Conservation (phyloP, 2,329 filamentous ascomycete species). For the Helminthosporium solani region DNA sequence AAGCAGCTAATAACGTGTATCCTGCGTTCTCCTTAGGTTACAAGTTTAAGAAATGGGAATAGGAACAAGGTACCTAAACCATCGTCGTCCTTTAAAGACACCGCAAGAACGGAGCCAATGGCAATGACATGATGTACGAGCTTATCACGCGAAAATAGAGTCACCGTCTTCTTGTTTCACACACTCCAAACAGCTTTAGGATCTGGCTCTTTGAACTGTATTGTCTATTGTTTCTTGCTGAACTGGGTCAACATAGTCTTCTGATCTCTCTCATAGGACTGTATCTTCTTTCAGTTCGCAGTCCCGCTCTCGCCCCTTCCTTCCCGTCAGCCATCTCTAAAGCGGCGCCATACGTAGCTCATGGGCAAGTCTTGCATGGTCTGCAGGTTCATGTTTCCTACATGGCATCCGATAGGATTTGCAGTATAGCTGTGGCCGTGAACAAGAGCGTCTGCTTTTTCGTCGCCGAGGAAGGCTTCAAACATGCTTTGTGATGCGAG, state of each 20-base stretch:
- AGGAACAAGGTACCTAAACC: conserved; percentile 45
- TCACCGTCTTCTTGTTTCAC: conserved; percentile 65
- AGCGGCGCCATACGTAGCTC: conserved; percentile 11
- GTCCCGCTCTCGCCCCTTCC: too few species aligned
- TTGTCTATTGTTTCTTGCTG: neutral
- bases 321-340: conserved; percentile 8
- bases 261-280: too few species aligned
- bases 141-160: conserved; percentile 56
- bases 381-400: conserved; percentile 67
- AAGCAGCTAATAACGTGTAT: conserved; percentile 59
- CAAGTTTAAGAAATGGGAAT: conserved; percentile 1
- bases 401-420: conserved; percentile 76
- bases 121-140: conserved; percentile 68
- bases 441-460: conserved; percentile 76
- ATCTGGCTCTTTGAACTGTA: neutral
- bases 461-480: conserved; percentile 65
- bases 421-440: conserved; percentile 89
- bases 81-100: conserved; percentile 55
- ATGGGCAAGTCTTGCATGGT: conserved; percentile 48
- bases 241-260: too few species aligned
- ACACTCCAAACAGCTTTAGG: conserved; percentile 60
- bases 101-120: conserved; percentile 71
- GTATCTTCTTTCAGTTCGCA: conserved; percentile 2
- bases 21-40: conserved; percentile 35
- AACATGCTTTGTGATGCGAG: conserved; percentile 74